Evolutionary conservation across 2,329 filamentous ascomycete species (phyloP).

Genomic region (Sporothrix curviconia): DNA sequence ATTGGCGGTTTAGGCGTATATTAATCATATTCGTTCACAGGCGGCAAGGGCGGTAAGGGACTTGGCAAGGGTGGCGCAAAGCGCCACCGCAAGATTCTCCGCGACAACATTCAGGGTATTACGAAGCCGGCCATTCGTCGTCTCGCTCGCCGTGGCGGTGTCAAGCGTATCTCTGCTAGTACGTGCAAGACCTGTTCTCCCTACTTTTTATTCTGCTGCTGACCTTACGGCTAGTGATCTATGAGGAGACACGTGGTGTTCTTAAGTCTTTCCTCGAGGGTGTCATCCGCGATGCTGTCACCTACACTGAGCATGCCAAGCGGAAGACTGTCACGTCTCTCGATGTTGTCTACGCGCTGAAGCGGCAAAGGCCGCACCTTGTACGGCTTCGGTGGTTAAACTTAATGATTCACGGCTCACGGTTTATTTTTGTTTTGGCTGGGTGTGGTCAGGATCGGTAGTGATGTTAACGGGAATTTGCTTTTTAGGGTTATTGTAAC

Average conservation of each 20-base stretch:
- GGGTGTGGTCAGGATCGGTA: constrained; percentile 21
- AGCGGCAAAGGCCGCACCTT: constrained; percentile 69
- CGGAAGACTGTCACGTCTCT: constrained; percentile 71
- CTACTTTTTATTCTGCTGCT: background rate
- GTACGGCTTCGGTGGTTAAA: constrained; percentile 85
- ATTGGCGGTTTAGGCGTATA: constrained; percentile 27
- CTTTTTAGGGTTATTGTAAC: constrained; percentile 21
- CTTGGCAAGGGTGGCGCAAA: constrained; percentile 98
- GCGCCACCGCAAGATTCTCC: constrained; percentile 98
- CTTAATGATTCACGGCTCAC: constrained; percentile 20
- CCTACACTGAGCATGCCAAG: constrained; percentile 75
- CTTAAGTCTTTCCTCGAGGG: constrained; percentile 73
- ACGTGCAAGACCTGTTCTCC: constrained; percentile 36
- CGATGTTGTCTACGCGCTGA: constrained; percentile 61
- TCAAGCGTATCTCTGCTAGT: constrained; percentile 99
- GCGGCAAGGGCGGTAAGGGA: constrained; percentile 94
- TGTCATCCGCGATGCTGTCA: constrained; percentile 70
- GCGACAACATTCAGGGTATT: constrained; percentile 99
- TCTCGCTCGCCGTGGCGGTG: constrained; percentile 98
- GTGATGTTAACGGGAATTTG: constrained; percentile 25
- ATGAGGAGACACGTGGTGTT: constrained; percentile 71
- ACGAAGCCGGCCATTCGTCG: constrained; percentile 97
- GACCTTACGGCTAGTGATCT: constrained; percentile 57
- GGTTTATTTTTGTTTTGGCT: constrained; percentile 14
- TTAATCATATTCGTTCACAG: constrained; percentile 40